These are phyloP conservation scores for Bipolaris gigantea DNA, from an alignment of 2,329 filamentous ascomycete genomes.

Conservation along the genomic window DNA sequence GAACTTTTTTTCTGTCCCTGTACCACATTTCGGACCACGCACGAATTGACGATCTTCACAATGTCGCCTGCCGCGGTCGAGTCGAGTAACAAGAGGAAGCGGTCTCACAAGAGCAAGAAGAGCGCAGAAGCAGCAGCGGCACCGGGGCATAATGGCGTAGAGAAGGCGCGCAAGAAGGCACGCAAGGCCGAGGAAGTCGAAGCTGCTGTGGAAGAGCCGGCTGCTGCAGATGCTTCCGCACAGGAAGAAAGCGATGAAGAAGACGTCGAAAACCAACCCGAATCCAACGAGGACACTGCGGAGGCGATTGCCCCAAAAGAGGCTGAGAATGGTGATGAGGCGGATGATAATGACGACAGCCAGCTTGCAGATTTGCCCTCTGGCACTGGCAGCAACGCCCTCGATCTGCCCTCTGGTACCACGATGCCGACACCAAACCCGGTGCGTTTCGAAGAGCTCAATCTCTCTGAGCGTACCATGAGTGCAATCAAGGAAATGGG, in stretches of 20 bases:
- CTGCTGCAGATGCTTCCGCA: slow-evolving; percentile 19
- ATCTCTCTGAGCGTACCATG: slow-evolving; percentile 85
- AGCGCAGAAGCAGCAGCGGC: slow-evolving; percentile 28
- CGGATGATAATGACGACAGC: slow-evolving; percentile 26
- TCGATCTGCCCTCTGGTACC: slow-evolving; percentile 58
- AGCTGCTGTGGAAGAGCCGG: slow-evolving; percentile 37
- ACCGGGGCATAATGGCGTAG: slow-evolving; percentile 19
- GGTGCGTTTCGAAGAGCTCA: slow-evolving; percentile 76
- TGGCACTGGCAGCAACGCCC: slow-evolving; percentile 24
- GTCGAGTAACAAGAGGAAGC: slow-evolving; percentile 51
- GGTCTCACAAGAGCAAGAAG: slow-evolving; percentile 49
- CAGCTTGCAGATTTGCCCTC: slow-evolving; percentile 7
- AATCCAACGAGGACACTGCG: slow-evolving; percentile 20
- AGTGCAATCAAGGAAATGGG: slow-evolving; percentile 89
- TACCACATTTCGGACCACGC: background rate
- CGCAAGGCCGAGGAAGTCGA: slow-evolving; percentile 42
- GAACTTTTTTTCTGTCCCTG: slow-evolving; percentile 9
- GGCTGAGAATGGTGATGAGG: slow-evolving; percentile 31
- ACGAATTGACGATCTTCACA: slow-evolving; percentile 13
- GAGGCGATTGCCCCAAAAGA: slow-evolving; percentile 34
- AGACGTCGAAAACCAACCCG: slow-evolving; percentile 33
- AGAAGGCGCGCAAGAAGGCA: slow-evolving; percentile 41
- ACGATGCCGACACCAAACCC: slow-evolving; percentile 64
- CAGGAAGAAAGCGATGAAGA: slow-evolving; percentile 43
- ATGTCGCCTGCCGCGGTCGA: slow-evolving; percentile 47